Percentiles rank a stretch among this genome's conserved stretches.
Evolutionary conservation across 2,329 filamentous ascomycete genomes (phyloP).

Genomic region (Huntiella abstrusa): DNA sequence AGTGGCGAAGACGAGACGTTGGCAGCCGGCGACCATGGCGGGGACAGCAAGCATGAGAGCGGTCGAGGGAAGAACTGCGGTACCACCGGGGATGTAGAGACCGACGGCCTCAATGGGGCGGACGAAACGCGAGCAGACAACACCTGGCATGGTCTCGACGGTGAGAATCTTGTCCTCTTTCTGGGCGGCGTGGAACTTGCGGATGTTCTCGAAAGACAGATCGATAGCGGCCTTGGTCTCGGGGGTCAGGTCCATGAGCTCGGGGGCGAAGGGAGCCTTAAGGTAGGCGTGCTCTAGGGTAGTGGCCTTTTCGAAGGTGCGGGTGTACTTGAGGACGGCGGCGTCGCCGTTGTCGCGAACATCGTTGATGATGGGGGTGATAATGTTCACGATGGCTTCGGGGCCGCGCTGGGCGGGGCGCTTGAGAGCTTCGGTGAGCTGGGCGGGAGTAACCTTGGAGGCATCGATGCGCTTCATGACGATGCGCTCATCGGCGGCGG

Average conservation of each 20-base stretch:
- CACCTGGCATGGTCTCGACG: constrained; percentile 95
- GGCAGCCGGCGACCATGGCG: constrained; percentile 90
- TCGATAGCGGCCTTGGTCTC: constrained; percentile 91
- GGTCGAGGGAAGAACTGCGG: constrained; percentile 89
- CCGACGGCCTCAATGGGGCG: constrained; percentile 91
- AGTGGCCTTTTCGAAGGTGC: constrained; percentile 95
- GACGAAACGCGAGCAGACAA: constrained; percentile 82
- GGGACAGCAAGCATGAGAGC: constrained; percentile 96
- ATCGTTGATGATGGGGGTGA: constrained; percentile 78
- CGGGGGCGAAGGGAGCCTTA: constrained; percentile 68
- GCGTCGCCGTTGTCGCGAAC: constrained; percentile 71
- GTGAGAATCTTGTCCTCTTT: constrained; percentile 62
- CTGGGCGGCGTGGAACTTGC: constrained; percentile 83
- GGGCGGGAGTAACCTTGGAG: constrained; percentile 39
- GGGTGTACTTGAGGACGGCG: constrained; percentile 78
- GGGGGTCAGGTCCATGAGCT: constrained; percentile 65
- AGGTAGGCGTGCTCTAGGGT: constrained; percentile 78
- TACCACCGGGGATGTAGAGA: constrained; percentile 87
- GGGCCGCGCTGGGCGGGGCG: constrained; percentile 86
- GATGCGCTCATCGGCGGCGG: constrained; percentile 36
- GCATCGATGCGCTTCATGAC: constrained; percentile 67
- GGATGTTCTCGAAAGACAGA: constrained; percentile 81
- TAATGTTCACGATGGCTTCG: constrained; percentile 82
- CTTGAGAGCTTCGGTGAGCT: constrained; percentile 58
- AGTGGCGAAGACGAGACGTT: constrained; percentile 83